Percentiles rank a stretch among this genome's conserved stretches.
Conservation (phyloP, 495 filamentous ascomycete species). For the Parathielavia hyrcaniae region DNA sequence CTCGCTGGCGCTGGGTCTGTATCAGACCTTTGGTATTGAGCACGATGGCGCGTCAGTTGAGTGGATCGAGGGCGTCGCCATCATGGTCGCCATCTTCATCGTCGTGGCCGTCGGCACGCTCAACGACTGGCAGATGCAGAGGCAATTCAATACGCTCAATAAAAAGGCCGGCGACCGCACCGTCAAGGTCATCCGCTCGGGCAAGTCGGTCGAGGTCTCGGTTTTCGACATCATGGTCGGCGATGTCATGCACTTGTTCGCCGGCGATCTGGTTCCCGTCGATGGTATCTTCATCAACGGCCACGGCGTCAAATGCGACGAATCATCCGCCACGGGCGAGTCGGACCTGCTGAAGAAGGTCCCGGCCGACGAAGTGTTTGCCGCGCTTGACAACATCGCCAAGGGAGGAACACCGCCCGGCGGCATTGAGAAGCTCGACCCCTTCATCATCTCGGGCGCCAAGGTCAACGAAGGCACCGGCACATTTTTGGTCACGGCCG, state of each 20-base stretch:
- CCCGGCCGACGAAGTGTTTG: constrained; percentile 67
- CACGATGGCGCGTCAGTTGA: constrained; percentile 55
- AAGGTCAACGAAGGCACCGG: constrained; percentile 90
- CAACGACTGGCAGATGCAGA: constrained; percentile 76
- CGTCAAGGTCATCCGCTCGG: constrained; percentile 73
- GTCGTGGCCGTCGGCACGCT: constrained; percentile 67
- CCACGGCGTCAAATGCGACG: constrained; percentile 72
- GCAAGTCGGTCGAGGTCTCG: constrained; percentile 63
- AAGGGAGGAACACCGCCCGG: constrained; percentile 40
- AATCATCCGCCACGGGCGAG: constrained; percentile 78
- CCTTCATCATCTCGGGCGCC: constrained; percentile 88
- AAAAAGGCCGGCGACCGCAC: constrained; percentile 68
- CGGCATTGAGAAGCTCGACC: constrained; percentile 71
- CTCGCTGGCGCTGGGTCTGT: constrained; percentile 69
- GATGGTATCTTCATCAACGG: constrained; percentile 68
- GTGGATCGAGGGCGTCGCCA: constrained; percentile 77
- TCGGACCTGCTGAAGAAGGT: constrained; percentile 73
- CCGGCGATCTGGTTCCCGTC: constrained; percentile 68
- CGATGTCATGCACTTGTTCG: constrained; percentile 65
- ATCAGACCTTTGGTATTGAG: constrained; percentile 51
- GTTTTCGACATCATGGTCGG: constrained; percentile 67
- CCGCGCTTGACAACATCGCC: constrained; percentile 57
- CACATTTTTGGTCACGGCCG: constrained; percentile 78
- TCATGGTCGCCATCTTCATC: constrained; percentile 68
- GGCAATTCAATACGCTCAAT: constrained; percentile 75